phyloP scores from a whole-genome alignment of 2,329 filamentous ascomycete genomes.

The Gaeumannomyces sp. region DNA sequence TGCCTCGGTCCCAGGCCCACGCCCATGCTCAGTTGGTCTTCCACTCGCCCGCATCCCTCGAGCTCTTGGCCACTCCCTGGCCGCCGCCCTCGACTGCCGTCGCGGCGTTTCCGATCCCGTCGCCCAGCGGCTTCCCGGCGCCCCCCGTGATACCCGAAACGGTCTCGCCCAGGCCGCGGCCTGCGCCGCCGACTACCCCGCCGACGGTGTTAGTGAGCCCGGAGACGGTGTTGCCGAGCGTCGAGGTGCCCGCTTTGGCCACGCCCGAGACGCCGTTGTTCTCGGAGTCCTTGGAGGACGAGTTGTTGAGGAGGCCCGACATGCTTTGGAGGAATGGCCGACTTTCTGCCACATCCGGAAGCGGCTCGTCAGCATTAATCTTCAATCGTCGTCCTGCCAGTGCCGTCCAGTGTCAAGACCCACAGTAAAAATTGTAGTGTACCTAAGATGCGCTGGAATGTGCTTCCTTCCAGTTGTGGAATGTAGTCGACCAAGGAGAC shows the following conservation, averaged over 20 bases:
- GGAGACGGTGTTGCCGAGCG: conserved; percentile 25
- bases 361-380: too few species aligned
- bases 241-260: conserved; percentile 23
- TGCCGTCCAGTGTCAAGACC: background rate
- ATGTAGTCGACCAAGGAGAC: background rate
- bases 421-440: background rate
- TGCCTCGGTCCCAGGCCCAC: background rate
- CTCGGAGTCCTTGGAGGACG: conserved; percentile 11
- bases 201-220: conserved; percentile 27
- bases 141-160: conserved; percentile 47
- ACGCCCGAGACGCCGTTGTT: conserved; percentile 20
- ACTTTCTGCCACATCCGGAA: too few species aligned
- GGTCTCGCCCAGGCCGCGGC: conserved; percentile 51
- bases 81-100: conserved; percentile 46
- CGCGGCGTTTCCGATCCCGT: conserved; percentile 46
- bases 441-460: background rate
- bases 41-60: conserved; percentile 54
- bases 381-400: too few species aligned
- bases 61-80: conserved; percentile 42
- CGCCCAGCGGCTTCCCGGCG: conserved; percentile 46
- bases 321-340: background rate
- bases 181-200: conserved; percentile 39
- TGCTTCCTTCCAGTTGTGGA: background rate
- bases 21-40: conserved; percentile 31
- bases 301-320: conserved; percentile 8